phyloP scores from a whole-genome alignment of 129 eudicot species.

The Tagetes patula region DNA sequence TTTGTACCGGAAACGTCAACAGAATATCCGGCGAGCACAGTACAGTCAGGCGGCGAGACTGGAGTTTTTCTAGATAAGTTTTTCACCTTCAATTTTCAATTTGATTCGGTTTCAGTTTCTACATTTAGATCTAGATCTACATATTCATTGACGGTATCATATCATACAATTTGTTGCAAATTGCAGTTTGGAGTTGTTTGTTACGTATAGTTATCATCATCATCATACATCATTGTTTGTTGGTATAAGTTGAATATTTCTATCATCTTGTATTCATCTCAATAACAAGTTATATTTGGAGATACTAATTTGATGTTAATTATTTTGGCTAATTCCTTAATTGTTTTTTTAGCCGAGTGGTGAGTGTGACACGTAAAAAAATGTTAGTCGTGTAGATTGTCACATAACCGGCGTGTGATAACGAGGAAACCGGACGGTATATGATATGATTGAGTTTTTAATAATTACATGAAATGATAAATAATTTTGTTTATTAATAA shows the following conservation, averaged over 20 bases:
- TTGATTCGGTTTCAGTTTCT: constrained; percentile 12
- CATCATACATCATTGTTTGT: background rate
- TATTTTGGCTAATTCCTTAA: background rate
- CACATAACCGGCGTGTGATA: no score
- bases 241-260: background rate
- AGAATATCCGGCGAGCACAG: constrained; percentile 54
- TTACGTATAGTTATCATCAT: background rate
- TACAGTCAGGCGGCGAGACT: constrained; percentile 49
- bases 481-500: no score
- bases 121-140: constrained; percentile 27
- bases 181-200: constrained; percentile 14
- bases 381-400: no score
- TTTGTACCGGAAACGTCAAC: constrained; percentile 53
- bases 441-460: no score
- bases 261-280: background rate
- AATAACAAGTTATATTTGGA: background rate
- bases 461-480: no score
- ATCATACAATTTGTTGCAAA: constrained; percentile 7
- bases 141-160: constrained; percentile 10
- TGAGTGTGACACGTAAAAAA: background rate
- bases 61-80: constrained; percentile 42
- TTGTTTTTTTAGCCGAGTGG: background rate
- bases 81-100: background rate
- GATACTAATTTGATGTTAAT: background rate
- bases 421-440: no score